Evolutionary conservation across 1,284 basidiomycete species (phyloP), one percentile per base, ranked within the genome.

Genomic region (Wallemia ichthyophaga): DNA sequence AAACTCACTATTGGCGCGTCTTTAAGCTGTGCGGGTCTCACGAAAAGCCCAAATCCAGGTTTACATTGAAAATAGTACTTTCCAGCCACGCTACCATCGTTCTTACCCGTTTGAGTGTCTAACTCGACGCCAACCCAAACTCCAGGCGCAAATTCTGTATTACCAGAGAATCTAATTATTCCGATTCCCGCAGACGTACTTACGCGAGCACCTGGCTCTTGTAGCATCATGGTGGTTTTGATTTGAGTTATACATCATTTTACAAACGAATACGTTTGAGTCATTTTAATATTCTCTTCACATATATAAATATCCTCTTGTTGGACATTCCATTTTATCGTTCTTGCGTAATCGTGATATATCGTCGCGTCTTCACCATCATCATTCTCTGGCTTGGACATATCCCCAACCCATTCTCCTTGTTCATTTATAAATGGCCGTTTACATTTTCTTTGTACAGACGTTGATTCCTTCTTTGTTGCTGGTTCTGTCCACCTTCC

Each of bases 81-180:
- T 26, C 84, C 89, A 57, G 82, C 75, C 0, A 99, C 85, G 1
- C 79, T 77, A 1, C 94, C 94, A 66, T 98, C 84, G 72, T 99
- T 98, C 80, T 96, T 96, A 37, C 94, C 94, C 55, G 79, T 82
- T 2, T 76, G 69, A 63, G 83, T 64, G 60, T 70, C 78, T 59
- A 98, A 78, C 68, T 91, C 87, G 61, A 98, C 79, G 17, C 94
- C 94, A 61, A 95, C 77, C 94, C 94, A 98, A 71, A 83, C 83
- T 0, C 94, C 94, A 1, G 79, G 69, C 17, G 86, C 79, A 68
- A 98, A 98, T 1, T 77, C 76, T 0, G 94, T 76, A 58, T 78
- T 67, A 0, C 94, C 94, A 54, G 76, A 77, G 74, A 91, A 99
- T 57, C 88, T 77, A 27, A 96, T 83, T 59, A 81, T 73, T 9